Base-by-base conservation (phyloP, 2,329 filamentous ascomycete species). In the Acrocalymma vagum region DNA sequence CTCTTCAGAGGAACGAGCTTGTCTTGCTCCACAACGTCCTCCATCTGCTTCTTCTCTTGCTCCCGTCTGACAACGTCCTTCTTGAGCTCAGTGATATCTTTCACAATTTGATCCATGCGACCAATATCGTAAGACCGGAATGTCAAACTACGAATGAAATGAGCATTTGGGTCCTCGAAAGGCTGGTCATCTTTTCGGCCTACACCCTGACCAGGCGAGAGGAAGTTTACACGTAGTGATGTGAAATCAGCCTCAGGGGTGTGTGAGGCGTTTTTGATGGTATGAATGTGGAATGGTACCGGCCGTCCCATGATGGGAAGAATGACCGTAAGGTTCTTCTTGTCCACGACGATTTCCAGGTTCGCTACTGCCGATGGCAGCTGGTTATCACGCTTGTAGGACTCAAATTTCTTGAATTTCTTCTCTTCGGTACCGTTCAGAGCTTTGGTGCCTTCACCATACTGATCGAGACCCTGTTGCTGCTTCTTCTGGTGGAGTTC, bases 21-120 rank as follows among this genome's bases (percentile, higher is more conserved):
- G 69, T 99, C 94, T 71, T 99, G 94, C 72, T 97, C 94, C 5
- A 99, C 92, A 15, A 99, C 94, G 71, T 99, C 94, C 68, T 99
- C 94, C 88, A 99, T 88, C 59, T 99, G 93, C 76, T 99, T 99
- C 83, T 97, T 96, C 72, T 96, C 93, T 62, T 96, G 92, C 71
- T 99, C 94, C 59, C 90, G 88, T 72, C 95, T 92, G 27, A 90
- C 83, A 5, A 89, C 85, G 56, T 93, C 90, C 67, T 94, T 95
- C 77, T 96, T 95, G 78, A 99, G 86, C 63, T 96, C 94, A 9
- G 90, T 93, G 59, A 99, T 97, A 63, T 95, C 89, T 47, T 88
- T 88, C 9, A 91, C 87, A 55, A 99, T 94, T 60, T 95, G 90
- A 43, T 90, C 87, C 67, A 99, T 91, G 49, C 93, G 85, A 47